Percentiles rank a stretch among this genome's conserved stretches.
phyloP scores from a whole-genome alignment of 345 rosid genomes.

The Eucalyptus tenuipes region DNA sequence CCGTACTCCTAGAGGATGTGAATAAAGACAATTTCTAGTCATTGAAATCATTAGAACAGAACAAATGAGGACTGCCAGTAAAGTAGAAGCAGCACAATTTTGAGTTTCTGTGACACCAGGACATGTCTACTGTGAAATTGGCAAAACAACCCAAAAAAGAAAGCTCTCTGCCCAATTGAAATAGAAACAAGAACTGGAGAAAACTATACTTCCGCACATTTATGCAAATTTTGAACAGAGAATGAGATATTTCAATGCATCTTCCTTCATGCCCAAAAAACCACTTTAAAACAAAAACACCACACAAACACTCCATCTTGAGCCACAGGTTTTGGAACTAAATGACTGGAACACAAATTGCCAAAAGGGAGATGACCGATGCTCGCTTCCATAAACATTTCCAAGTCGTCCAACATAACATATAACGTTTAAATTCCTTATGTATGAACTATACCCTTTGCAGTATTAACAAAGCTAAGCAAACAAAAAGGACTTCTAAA shows the following conservation, averaged over 20 bases:
- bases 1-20: slow-evolving; percentile 40
- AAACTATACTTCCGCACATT: neutral
- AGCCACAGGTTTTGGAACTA: neutral
- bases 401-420: neutral
- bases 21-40: neutral
- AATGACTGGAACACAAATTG: neutral
- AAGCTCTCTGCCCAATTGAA: neutral
- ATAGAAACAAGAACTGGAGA: neutral
- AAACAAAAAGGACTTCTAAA: neutral
- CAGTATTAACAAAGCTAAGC: neutral
- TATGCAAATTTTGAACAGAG: neutral
- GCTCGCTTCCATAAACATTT: neutral
- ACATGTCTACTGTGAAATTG: neutral
- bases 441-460: neutral
- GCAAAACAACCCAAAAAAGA: neutral
- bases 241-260: neutral
- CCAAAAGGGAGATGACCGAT: neutral
- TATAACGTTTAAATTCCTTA: neutral
- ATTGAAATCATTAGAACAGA: neutral
- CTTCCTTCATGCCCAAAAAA: neutral
- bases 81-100: neutral
- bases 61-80: neutral
- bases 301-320: neutral
- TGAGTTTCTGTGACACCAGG: neutral
- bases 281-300: neutral